Evolutionary conservation across 495 filamentous ascomycete genomes (phyloP), one percentile per base, ranked within the genome.

Genomic region (Rusavskia elegans): DNA sequence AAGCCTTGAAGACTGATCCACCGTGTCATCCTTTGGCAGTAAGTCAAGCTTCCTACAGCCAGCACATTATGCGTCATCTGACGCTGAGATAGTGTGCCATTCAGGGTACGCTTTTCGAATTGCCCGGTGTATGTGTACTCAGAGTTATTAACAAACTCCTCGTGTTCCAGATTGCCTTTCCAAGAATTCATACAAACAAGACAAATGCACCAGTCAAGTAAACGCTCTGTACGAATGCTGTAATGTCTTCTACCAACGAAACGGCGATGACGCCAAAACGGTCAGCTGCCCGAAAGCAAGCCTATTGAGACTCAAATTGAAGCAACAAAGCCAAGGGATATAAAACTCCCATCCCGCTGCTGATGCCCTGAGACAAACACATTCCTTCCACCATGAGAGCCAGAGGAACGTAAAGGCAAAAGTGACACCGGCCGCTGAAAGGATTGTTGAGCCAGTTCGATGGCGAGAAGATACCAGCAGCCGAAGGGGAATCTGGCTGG

Each of bases 201-300:
- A 78, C 23, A 93, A 83, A 61, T 99, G 92, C 67, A 72, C 79
- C 55, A 64, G 73, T 11, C 73, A 92, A 59, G 77, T 99, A 45
- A 84, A 95, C 63, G 85, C 87, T n/a, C 69, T 99, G 21, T 99
- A 97, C 64, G 83, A 92, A 61, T 99, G 92, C 64, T 99, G 92
- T 67, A 82, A 88, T 56, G 71, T 75, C 30, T 94, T 99, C 66
- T 97, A 99, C 68, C 66, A 82, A 62, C 73, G 76, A 49, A 75
- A 83, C 49, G 90, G 93, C 6, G 85, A 95, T 41, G 68, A 78
- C 17, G 87, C 87, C 13, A 77, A 75, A 30, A 83, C 81, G 2
- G 78, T 78, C 11, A 90, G 87, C 69, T 99, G 92, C 61, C 92
- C 92, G 2, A 93, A 93, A 61, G 73, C 85, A 38, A 76, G 66